phyloP scores from a whole-genome alignment of 192 early-diverging fungal species.

The Funneliformis mosseae region DNA sequence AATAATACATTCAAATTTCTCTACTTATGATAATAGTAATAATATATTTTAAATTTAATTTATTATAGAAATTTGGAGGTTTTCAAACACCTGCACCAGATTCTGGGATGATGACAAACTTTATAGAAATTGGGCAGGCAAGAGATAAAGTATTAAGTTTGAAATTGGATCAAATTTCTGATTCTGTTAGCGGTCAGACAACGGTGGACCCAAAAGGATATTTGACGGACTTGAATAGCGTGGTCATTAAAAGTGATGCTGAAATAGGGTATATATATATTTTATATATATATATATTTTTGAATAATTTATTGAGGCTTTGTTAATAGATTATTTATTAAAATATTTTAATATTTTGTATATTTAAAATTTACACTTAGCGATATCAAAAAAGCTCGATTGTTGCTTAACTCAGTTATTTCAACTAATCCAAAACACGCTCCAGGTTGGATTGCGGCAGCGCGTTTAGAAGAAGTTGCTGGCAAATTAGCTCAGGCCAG shows the following conservation, averaged over 20 bases:
- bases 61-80: constrained; percentile 49
- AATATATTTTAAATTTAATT: neutral
- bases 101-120: constrained; percentile 78
- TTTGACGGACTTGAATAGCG: constrained; percentile 86
- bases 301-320: neutral
- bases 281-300: neutral
- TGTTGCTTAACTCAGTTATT: constrained; percentile 87
- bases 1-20: neutral
- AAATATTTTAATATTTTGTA: neutral
- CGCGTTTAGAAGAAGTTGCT: constrained; percentile 93
- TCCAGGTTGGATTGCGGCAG: constrained; percentile 98
- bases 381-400: constrained; percentile 90
- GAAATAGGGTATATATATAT: constrained; percentile 56
- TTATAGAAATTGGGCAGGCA: constrained; percentile 90
- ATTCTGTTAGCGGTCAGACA: constrained; percentile 83
- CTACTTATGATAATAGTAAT: neutral
- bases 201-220: constrained; percentile 96
- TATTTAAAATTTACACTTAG: constrained; percentile 40
- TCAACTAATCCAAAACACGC: constrained; percentile 94
- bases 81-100: constrained; percentile 60
- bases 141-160: constrained; percentile 89
- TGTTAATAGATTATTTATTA: neutral
- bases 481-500: constrained; percentile 83
- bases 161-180: constrained; percentile 90
- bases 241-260: constrained; percentile 77